Base-by-base conservation (phyloP, 208 protist genomes). In the Trypanosoma brucei region DNA sequence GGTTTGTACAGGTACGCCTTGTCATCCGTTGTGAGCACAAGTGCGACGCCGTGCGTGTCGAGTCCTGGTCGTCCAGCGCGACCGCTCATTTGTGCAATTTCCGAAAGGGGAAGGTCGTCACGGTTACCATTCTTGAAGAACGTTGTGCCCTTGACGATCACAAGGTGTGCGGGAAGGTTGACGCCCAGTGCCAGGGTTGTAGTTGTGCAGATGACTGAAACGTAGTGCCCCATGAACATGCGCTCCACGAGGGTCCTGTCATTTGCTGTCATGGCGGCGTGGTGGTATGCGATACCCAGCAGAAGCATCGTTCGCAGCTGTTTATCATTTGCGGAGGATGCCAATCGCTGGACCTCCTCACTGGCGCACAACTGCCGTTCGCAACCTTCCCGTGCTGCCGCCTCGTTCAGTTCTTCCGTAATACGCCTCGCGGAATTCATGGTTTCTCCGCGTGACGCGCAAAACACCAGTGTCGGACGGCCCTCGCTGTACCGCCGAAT, bases 71-170 rank as follows among this genome's bases (percentile, higher is more conserved):
- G 74, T 0, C 95, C 95, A 0, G 95, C 93, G 13, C 95, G 75
- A 0, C 95, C 95, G 37, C 99, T 88, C 97, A 99, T 99, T 78
- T 99, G 98, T 64, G 98, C 91, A 2, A 99, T 88, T 74, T 99
- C 98, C 3, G 99, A 84, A 11, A 95, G 65, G 0, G 83, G 90
- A 1, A 99, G 68, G 75, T 99, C 98, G 54, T 91, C 84, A 11
- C 87, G 73, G 33, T 81, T 80, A 48, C 97, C 97, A 38, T 80
- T 86, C 70, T 99, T 98, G 66, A 96, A 99, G 80, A 95, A 99
- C 51, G 99, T 98, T 2, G 98, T 99, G 30, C 99, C 99, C 72
- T 99, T 95, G 40, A 98, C 71, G 1, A 98, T 75, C 1, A 98
- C 96, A 7, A 97, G 72, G 39, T 93, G 86, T 2, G 92, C 94